Evolutionary conservation across 2,329 filamentous ascomycete genomes (phyloP).

Genomic region (Lachnellula suecica): DNA sequence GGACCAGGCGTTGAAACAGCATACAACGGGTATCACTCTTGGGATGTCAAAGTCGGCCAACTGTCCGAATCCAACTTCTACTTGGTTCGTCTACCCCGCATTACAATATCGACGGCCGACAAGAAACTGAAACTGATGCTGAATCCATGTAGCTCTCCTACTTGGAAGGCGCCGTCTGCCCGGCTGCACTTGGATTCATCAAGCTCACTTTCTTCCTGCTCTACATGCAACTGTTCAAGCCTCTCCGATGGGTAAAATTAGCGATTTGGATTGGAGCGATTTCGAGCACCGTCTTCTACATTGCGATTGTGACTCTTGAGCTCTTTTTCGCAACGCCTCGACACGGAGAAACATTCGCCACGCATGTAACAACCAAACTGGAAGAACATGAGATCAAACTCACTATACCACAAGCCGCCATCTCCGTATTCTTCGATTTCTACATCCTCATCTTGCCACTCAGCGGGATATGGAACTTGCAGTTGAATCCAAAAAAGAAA

Average conservation of each 20-base stretch:
- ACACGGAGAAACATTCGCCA: background rate
- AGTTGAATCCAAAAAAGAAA: background rate
- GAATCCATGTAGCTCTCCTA: no score
- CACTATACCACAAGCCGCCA: background rate
- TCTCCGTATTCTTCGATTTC: background rate
- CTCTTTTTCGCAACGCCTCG: background rate
- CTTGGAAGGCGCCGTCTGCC: no score
- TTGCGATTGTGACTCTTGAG: background rate
- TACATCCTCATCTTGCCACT: background rate
- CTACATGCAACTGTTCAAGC: background rate
- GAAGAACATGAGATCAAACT: background rate
- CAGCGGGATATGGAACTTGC: background rate
- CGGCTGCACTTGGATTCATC: no score
- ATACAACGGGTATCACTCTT: no score
- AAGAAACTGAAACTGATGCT: no score
- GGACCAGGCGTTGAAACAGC: no score
- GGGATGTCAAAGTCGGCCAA: no score
- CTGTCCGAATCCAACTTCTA: no score
- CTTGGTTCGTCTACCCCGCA: no score
- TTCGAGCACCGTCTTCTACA: background rate
- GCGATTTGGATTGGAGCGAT: background rate
- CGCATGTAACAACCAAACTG: background rate
- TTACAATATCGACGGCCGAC: no score
- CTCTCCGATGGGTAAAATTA: background rate
- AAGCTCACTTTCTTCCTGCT: background rate